Conservation (phyloP, 257 asterid species). For the Scutellaria galericulata region DNA sequence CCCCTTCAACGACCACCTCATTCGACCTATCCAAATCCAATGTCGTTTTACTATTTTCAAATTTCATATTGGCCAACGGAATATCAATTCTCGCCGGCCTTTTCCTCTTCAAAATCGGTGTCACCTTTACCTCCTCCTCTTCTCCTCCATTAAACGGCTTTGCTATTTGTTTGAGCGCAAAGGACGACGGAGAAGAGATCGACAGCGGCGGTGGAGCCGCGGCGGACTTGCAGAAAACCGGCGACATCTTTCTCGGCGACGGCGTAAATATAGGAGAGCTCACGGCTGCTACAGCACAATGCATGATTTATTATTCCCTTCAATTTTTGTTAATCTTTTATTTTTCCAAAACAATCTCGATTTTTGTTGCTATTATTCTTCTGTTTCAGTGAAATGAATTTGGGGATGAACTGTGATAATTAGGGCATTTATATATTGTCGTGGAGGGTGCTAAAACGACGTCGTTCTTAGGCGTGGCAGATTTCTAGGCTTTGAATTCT, state of each 20-base stretch:
- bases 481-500: conserved; percentile 3
- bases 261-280: conserved; percentile 63
- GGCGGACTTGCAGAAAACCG: conserved; percentile 57
- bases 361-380: background rate
- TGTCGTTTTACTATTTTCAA: conserved; percentile 33
- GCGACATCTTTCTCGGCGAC: conserved; percentile 53
- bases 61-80: conserved; percentile 47
- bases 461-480: conserved; percentile 31
- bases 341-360: background rate
- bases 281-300: conserved; percentile 52
- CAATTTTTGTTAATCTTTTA: background rate
- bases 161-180: conserved; percentile 34
- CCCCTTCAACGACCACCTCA: conserved; percentile 68
- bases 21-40: conserved; percentile 43
- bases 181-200: conserved; percentile 45
- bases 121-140: conserved; percentile 33
- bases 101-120: conserved; percentile 67
- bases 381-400: conserved; percentile 26
- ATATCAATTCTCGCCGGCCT: conserved; percentile 67
- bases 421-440: conserved; percentile 32
- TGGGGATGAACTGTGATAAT: background rate
- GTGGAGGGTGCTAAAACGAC: conserved; percentile 25
- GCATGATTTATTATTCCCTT: conserved; percentile 42
- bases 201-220: conserved; percentile 53
- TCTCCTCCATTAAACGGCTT: conserved; percentile 31